Evolutionary conservation across 116 monocot species (phyloP), one percentile per base, ranked within the genome.

Genomic region (Zostera marina): DNA sequence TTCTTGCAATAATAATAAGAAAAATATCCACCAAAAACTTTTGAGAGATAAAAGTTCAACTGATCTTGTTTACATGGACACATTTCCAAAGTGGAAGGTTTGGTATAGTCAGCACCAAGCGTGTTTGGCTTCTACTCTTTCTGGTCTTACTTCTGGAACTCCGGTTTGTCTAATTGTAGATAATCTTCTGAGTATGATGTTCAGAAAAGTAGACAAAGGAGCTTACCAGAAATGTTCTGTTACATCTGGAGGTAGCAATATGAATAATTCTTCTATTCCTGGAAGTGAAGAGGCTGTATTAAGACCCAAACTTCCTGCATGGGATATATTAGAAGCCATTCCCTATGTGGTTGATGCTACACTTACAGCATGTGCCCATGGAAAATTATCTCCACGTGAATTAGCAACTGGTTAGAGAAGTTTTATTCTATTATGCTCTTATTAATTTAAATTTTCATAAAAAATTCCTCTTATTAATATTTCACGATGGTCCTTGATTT

Each of bases 281-380:
- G 83, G 69, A 55, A 79, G 53, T 67, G 91, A 99, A 8, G 98
- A 91, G 67, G 41, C 22, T 19, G 46, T 60, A 61, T 56, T 61
- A 41, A 75, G 79, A 55, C 83, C 91, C 45, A 79, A 75, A 56
- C 66, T 99, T 62, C 72, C 83, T 66, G 91, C 98, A 59, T 99
- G 98, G 98, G 98, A 99, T 45, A 87, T 91, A 48, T 68, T 91
- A 83, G 91, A 99, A 70, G 98, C 87, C 47, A 87, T 87, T 64
- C 98, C 98, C 42, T 99, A 86, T 79, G 91, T 99, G 8, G 83
- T 90, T 73, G 98, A 99, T 75, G 86, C 98, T 75, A 80, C 87
- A 56, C 75, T 99, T 46, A 83, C 81, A 48, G 91, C 98, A 48
- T 99, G 98, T 73, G 70, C 91, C 23, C 87, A 91, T 73, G 87